Base-by-base conservation (phyloP, 805 yeast genomes). In the Starmerella geochares region DNA sequence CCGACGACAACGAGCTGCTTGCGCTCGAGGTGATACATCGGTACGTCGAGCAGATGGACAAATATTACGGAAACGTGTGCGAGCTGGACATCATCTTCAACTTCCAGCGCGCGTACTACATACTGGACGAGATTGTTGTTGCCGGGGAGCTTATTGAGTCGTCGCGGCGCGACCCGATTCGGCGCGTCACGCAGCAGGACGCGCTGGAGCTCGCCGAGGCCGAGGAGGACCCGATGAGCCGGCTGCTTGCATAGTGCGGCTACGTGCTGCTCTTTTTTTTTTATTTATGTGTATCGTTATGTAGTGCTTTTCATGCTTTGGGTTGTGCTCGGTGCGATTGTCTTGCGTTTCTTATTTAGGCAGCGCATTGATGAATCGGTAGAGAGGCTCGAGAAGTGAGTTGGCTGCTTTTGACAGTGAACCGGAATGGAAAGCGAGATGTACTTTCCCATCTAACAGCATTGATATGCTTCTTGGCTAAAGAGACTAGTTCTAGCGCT, bases 1-100 rank as follows among this genome's bases (percentile, higher is more conserved):
- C 76, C 38, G 81, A 77, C 41, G 95, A 85, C 61, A 92, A 92
- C 65, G 98, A 92, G 64, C 72, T 92, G 55, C 67, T 86, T 48
- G 80, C 94, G 1, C 71, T 92, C 50, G 98, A 92, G 61, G 71
- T 83, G 16, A 81, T 92, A 46, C 98, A 92, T 65, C 73, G 96
- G 53, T 92, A 81, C 64, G 98, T 92, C 36, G 98, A 92, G 65
- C 87, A 86, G 56, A 86, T 92, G 96, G 98, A 92, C 70, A 82
- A 83, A 59, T 79, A 87, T 52, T 92, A 86, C 63, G 96, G 96
- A 11, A 90, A 86, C 62, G 98, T 92, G 16, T 87, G 96, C 67
- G 98, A 92, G 65, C 72, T 92, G 60, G 98, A 92, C 68, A 92
- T 92, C 54, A 92, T 92, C 45, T 92, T 92, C 75, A 92, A 94